phyloP scores from a whole-genome alignment of 371 early-diverging fungal genomes.

The Cokeromyces recurvatus region DNA sequence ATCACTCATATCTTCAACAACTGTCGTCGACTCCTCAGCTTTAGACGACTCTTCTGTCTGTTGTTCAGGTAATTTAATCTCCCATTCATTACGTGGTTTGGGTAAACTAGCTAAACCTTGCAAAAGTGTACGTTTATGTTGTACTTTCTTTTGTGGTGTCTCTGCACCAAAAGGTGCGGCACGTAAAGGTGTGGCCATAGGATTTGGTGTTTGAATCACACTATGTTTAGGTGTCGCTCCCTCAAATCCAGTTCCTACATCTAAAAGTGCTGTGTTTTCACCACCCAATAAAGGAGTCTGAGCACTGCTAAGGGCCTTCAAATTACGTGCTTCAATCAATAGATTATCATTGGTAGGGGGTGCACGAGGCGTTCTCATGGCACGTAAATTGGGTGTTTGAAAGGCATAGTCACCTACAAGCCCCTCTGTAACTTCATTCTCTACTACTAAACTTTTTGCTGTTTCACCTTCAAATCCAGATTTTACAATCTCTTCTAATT shows the following conservation, averaged over 20 bases:
- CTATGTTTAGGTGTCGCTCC: conserved; percentile 63
- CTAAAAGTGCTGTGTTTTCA: conserved; percentile 43
- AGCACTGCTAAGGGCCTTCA: conserved; percentile 65
- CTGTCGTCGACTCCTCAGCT: conserved; percentile 5
- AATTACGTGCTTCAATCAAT: conserved; percentile 79
- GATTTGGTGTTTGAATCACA: conserved; percentile 81
- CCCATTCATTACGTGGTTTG: conserved; percentile 90
- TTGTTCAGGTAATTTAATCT: conserved; percentile 81
- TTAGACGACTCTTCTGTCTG: conserved; percentile 39
- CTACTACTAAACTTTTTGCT: conserved; percentile 65
- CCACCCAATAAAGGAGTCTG: conserved; percentile 92
- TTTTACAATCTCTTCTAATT: conserved; percentile 90
- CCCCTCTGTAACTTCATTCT: conserved; percentile 57
- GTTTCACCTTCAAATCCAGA: conserved; percentile 81
- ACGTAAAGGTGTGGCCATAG: conserved; percentile 63
- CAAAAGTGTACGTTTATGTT: conserved; percentile 42
- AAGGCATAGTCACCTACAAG: conserved; percentile 72
- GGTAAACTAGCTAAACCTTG: conserved; percentile 73
- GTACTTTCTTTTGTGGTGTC: conserved; percentile 50
- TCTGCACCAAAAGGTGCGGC: conserved; percentile 28
- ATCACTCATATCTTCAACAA: conserved; percentile 66
- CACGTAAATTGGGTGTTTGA: conserved; percentile 40
- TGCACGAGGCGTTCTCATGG: conserved; percentile 68
- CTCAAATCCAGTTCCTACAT: conserved; percentile 60
- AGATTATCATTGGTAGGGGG: conserved; percentile 67